These are phyloP conservation scores for Yamadazyma nakazawae DNA, from an alignment of 805 yeast genomes.

Conservation along the genomic window DNA sequence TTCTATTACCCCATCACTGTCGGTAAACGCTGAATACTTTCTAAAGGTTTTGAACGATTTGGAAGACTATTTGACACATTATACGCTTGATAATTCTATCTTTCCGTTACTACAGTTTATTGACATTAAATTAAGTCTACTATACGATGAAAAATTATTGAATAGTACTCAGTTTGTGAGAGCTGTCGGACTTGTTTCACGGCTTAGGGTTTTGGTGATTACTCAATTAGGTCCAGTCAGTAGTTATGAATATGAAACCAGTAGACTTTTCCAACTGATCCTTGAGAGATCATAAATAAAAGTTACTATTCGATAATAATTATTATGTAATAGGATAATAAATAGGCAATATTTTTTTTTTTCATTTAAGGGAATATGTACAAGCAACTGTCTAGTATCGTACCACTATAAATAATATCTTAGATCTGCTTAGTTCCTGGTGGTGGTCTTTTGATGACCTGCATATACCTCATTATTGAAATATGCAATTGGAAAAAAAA, in stretches of 20 bases:
- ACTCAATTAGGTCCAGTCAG: conserved; percentile 19
- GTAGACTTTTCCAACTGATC: conserved; percentile 38
- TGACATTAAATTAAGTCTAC: conserved; percentile 10
- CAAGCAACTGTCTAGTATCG: neutral
- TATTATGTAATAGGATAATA: neutral
- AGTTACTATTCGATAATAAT: too few species aligned
- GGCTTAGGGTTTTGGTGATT: conserved; percentile 31
- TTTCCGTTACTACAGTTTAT: conserved; percentile 10
- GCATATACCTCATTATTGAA: neutral
- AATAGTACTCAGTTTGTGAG: conserved; percentile 33
- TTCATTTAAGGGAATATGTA: neutral
- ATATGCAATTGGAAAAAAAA: neutral
- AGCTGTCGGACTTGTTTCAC: conserved; percentile 27
- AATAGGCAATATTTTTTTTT: too few species aligned
- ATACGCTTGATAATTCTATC: conserved; percentile 12
- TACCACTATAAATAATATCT: neutral
- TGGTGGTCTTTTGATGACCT: neutral
- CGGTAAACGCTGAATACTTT: conserved; percentile 36
- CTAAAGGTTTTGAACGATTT: conserved; percentile 34
- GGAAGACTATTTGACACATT: conserved; percentile 37
- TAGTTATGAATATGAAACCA: conserved; percentile 22
- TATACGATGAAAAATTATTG: conserved; percentile 13
- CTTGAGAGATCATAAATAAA: conserved; percentile 16
- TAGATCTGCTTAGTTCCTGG: neutral
- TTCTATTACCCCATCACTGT: conserved; percentile 23